phyloP scores from a whole-genome alignment of 1,139 yeast genomes.

The Pichia sp. region DNA sequence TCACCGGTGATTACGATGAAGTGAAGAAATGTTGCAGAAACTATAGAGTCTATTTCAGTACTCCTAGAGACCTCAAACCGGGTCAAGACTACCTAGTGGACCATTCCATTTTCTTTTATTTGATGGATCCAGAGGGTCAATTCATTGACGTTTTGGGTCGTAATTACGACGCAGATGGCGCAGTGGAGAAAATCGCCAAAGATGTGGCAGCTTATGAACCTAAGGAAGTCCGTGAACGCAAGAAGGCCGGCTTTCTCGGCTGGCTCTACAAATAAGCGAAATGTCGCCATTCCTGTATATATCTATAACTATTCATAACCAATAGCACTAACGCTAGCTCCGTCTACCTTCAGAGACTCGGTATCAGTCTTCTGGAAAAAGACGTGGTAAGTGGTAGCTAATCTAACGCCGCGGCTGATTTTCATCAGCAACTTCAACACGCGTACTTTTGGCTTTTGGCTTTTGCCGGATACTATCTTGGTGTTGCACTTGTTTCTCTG shows the following conservation, averaged over 20 bases:
- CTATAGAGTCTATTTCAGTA: constrained; percentile 89
- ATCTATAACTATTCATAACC: no score
- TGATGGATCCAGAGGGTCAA: constrained; percentile 95
- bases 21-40: constrained; percentile 79
- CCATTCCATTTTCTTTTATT: constrained; percentile 90
- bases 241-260: constrained; percentile 43
- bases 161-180: constrained; percentile 74
- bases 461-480: no score
- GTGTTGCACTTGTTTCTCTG: no score
- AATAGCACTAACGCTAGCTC: no score
- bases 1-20: constrained; percentile 85
- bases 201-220: constrained; percentile 78
- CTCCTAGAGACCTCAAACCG: constrained; percentile 88
- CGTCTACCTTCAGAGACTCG: no score
- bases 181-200: constrained; percentile 68
- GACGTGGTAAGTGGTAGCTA: no score
- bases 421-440: no score
- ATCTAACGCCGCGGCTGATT: no score
- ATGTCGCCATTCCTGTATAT: no score
- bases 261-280: constrained; percentile 25
- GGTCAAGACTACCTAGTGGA: constrained; percentile 96
- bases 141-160: constrained; percentile 93
- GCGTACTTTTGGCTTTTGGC: no score
- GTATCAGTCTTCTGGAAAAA: no score
- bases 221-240: constrained; percentile 49